Percentiles rank a stretch among this genome's conserved stretches.
Evolutionary conservation across 2,329 filamentous ascomycete species (phyloP).

Genomic region (Atkinsonella texensis): DNA sequence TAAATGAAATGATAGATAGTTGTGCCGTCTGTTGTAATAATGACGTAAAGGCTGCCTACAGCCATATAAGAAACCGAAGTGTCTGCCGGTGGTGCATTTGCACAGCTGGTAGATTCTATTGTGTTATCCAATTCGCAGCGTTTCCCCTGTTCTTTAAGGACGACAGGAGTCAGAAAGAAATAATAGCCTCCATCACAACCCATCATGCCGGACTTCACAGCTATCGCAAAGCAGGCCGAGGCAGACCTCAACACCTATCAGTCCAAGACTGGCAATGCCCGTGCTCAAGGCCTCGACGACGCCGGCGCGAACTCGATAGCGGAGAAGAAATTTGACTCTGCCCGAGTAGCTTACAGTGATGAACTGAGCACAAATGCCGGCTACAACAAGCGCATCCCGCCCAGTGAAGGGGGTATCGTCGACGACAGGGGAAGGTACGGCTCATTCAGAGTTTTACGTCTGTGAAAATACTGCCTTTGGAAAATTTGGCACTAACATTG

Average conservation of each 20-base stretch:
- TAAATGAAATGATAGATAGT: neutral
- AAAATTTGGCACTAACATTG: too few relatives aligned
- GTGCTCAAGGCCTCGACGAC: slow-evolving; percentile 25
- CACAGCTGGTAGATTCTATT: neutral
- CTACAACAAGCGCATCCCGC: slow-evolving; percentile 34
- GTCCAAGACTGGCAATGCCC: slow-evolving; percentile 32
- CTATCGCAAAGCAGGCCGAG: slow-evolving; percentile 34
- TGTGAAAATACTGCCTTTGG: too few relatives aligned
- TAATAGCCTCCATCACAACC: neutral
- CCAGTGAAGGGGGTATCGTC: slow-evolving; percentile 30
- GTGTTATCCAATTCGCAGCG: too few relatives aligned
- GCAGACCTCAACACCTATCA: slow-evolving; percentile 35
- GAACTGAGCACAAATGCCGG: slow-evolving; percentile 33
- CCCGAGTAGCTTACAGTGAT: slow-evolving; percentile 20
- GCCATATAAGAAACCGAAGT: neutral
- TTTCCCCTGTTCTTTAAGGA: too few relatives aligned
- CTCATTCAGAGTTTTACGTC: too few relatives aligned
- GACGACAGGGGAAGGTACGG: slow-evolving; percentile 33
- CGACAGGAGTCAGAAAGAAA: neutral
- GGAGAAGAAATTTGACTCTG: slow-evolving; percentile 28
- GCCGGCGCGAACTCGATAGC: slow-evolving; percentile 29
- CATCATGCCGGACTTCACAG: slow-evolving; percentile 23
- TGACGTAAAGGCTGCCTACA: neutral
- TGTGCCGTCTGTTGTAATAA: neutral
- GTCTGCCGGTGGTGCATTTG: neutral